phyloP scores from a whole-genome alignment of 345 rosid species.

The Camelina hispida region DNA sequence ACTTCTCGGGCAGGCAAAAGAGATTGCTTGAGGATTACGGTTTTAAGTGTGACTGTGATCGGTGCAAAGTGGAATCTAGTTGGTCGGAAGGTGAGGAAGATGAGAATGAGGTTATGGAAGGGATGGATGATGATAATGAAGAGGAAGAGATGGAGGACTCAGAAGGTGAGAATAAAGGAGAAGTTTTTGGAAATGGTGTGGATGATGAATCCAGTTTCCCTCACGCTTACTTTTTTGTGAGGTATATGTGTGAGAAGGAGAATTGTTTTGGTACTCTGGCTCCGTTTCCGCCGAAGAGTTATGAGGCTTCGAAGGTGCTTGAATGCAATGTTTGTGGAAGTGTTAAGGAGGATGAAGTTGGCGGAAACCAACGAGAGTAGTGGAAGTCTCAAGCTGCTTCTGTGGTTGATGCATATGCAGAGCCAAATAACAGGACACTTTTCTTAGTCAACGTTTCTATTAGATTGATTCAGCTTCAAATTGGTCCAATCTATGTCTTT shows the following conservation, averaged over 20 bases:
- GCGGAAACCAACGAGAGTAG: too few species aligned
- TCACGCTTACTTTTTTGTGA: conserved; percentile 81
- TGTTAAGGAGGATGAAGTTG: conserved; percentile 56
- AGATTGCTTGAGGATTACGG: conserved; percentile 79
- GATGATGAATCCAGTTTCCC: conserved; percentile 58
- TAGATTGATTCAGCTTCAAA: too few species aligned
- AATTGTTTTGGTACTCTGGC: conserved; percentile 85
- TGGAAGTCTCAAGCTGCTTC: too few species aligned
- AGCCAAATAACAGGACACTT: too few species aligned
- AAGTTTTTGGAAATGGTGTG: conserved; percentile 28
- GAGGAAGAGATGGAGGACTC: conserved; percentile 46
- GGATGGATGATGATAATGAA: conserved; percentile 50
- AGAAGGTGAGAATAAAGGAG: conserved; percentile 35
- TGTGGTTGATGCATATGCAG: too few species aligned
- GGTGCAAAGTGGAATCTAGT: conserved; percentile 85
- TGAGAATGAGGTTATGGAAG: conserved; percentile 46
- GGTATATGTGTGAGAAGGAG: conserved; percentile 68
- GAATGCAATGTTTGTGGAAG: conserved; percentile 92
- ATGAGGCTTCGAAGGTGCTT: conserved; percentile 51
- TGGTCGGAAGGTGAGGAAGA: conserved; percentile 79
- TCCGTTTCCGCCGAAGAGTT: conserved; percentile 60
- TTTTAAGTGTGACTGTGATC: conserved; percentile 76
- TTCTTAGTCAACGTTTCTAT: too few species aligned
- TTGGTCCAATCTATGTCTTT: too few species aligned
- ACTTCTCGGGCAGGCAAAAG: conserved; percentile 60